phyloP scores from a whole-genome alignment of 2,329 filamentous ascomycete species.

The Penicillium sp. region DNA sequence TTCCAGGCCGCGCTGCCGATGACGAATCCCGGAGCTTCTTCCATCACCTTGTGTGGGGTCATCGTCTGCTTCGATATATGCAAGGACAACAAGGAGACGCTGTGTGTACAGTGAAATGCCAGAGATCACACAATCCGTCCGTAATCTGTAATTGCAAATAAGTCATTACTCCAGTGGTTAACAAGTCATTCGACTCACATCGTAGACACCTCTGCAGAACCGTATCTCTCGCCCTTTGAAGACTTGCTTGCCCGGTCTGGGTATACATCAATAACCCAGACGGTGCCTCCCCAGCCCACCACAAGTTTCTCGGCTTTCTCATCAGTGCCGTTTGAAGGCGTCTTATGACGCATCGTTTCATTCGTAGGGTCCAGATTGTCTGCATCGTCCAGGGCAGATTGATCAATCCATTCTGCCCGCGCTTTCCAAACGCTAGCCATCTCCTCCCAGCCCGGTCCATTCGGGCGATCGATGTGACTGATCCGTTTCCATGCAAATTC shows the following conservation, averaged over 20 bases:
- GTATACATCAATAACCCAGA: slow-evolving; percentile 93
- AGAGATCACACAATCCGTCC: slow-evolving; percentile 96
- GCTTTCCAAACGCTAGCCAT: slow-evolving; percentile 97
- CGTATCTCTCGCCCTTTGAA: slow-evolving; percentile 68
- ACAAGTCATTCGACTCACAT: slow-evolving; percentile 63
- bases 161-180: background rate
- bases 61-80: slow-evolving; percentile 75
- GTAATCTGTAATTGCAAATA: slow-evolving; percentile 60
- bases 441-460: slow-evolving; percentile 84
- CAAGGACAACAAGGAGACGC: slow-evolving; percentile 84
- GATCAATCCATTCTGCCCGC: slow-evolving; percentile 88
- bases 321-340: slow-evolving; percentile 42
- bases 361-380: slow-evolving; percentile 49
- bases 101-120: slow-evolving; percentile 96
- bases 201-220: slow-evolving; percentile 85
- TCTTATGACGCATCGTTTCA: slow-evolving; percentile 37
- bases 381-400: slow-evolving; percentile 71
- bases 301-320: slow-evolving; percentile 69
- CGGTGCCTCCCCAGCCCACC: slow-evolving; percentile 92
- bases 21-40: slow-evolving; percentile 56
- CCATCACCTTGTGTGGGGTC: slow-evolving; percentile 58
- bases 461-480: slow-evolving; percentile 85
- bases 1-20: slow-evolving; percentile 74
- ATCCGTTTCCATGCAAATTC: slow-evolving; percentile 94
- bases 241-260: slow-evolving; percentile 68